phyloP scores from a whole-genome alignment of 345 rosid species.

The Microthlaspi erraticum region DNA sequence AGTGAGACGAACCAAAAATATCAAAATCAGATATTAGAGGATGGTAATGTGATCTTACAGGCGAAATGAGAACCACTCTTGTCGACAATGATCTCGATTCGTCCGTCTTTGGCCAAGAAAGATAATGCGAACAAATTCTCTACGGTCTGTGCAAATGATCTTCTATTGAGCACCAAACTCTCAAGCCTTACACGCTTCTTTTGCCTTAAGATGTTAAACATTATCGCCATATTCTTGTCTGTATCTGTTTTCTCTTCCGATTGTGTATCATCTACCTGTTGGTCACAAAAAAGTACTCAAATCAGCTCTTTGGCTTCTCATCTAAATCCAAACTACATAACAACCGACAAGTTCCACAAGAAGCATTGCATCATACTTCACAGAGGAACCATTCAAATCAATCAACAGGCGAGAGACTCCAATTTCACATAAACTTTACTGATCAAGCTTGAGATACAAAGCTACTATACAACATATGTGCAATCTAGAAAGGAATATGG shows the following conservation, averaged over 20 bases:
- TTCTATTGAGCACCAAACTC: constrained; percentile 69
- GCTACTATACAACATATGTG: not conserved
- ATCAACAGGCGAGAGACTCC: not conserved
- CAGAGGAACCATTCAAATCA: constrained; percentile 14
- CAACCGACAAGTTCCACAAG: constrained; percentile 8
- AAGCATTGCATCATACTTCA: constrained; percentile 7
- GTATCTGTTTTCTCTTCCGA: constrained; percentile 82
- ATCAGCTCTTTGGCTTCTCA: constrained; percentile 20
- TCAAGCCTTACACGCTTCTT: constrained; percentile 69
- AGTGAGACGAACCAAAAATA: not conserved
- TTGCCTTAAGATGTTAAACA: constrained; percentile 71
- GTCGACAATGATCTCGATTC: constrained; percentile 65
- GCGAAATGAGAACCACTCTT: constrained; percentile 70
- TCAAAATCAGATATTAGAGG: constrained; percentile 7
- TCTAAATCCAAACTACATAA: constrained; percentile 7
- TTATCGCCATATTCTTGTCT: constrained; percentile 72
- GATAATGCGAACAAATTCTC: constrained; percentile 92
- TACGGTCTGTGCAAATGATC: constrained; percentile 86
- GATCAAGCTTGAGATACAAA: not conserved
- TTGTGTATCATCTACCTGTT: constrained; percentile 62
- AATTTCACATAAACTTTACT: constrained; percentile 6
- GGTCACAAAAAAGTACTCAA: not conserved
- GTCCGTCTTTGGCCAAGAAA: constrained; percentile 88
- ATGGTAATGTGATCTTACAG: constrained; percentile 53
- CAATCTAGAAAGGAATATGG: constrained; percentile 8